Conservation (phyloP, 495 filamentous ascomycete species). For the Copromyces sp. region DNA sequence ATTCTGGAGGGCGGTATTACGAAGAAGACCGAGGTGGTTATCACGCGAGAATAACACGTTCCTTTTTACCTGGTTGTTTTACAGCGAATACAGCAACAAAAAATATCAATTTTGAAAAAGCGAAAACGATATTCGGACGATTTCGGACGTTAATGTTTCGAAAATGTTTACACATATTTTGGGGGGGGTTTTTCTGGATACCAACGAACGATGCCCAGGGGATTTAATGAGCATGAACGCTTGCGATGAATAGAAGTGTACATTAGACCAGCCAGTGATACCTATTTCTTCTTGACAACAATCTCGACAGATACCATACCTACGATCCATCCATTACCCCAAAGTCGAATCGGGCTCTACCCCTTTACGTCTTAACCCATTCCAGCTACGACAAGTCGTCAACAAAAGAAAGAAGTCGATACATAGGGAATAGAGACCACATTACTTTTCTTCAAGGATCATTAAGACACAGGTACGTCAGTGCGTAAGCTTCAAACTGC, state of each 20-base stretch:
- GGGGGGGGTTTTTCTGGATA: not conserved
- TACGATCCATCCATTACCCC: not conserved
- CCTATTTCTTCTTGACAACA: not conserved
- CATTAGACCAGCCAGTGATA: not conserved
- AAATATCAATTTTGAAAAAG: not conserved
- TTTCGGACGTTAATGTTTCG: not conserved
- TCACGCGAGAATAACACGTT: slow-evolving; percentile 5
- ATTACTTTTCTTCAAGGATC: too few species aligned
- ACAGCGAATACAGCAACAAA: not conserved
- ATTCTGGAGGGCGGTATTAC: slow-evolving; percentile 16
- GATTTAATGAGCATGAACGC: not conserved
- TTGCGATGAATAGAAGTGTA: not conserved
- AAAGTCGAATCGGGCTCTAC: not conserved
- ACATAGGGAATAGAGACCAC: not conserved
- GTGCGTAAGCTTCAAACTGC: too few species aligned
- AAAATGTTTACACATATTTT: not conserved
- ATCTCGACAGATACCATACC: not conserved
- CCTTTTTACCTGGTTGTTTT: not conserved
- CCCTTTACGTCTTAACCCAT: not conserved
- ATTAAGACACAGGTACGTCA: too few species aligned
- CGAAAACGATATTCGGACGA: not conserved
- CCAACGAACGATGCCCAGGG: not conserved
- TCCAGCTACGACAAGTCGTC: not conserved
- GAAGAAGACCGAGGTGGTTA: slow-evolving; percentile 16
- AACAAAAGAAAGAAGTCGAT: not conserved